phyloP scores from a whole-genome alignment of 2,329 filamentous ascomycete species.

The Hypoxylon rubiginosum region DNA sequence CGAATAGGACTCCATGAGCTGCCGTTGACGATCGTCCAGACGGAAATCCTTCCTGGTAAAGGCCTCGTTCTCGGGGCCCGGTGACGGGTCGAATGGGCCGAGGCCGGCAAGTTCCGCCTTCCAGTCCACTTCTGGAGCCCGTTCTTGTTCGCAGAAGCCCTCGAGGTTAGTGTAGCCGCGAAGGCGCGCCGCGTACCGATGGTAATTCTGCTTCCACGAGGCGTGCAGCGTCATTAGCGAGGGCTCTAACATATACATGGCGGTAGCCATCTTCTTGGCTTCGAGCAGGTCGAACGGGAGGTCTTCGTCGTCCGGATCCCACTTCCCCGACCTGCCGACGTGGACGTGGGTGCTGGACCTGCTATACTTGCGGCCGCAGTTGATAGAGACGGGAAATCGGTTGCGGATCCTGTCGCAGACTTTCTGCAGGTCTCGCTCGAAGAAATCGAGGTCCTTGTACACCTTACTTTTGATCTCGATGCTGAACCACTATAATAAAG shows the following conservation, averaged over 20 bases:
- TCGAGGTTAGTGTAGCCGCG: neutral
- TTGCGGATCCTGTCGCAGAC: slow-evolving; percentile 13
- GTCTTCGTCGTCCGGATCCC: slow-evolving; percentile 9
- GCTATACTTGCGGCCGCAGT: slow-evolving; percentile 1
- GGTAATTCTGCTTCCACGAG: neutral
- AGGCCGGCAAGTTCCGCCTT: neutral
- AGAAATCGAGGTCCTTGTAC: slow-evolving; percentile 2
- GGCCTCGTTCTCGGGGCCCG: neutral
- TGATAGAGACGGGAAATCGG: slow-evolving; percentile 14
- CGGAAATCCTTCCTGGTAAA: neutral
- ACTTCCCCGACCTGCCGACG: slow-evolving; percentile 10
- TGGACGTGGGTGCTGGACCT: slow-evolving; percentile 16
- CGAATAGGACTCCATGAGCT: neutral
- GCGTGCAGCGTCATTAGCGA: neutral
- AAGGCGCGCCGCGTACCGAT: neutral
- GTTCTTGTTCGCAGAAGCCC: neutral
- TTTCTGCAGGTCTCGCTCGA: slow-evolving; percentile 8
- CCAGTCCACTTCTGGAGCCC: neutral
- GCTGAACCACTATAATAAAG: slow-evolving; percentile 5
- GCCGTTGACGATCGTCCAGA: neutral
- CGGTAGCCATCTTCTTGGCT: neutral
- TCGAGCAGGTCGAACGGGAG: neutral
- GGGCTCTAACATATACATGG: neutral
- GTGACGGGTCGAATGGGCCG: neutral
- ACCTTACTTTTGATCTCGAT: slow-evolving; percentile 16